Evolutionary conservation across 352 stramenopile genomes (phyloP), one percentile per base, ranked within the genome.

Genomic region (Phytophthora litchii): DNA sequence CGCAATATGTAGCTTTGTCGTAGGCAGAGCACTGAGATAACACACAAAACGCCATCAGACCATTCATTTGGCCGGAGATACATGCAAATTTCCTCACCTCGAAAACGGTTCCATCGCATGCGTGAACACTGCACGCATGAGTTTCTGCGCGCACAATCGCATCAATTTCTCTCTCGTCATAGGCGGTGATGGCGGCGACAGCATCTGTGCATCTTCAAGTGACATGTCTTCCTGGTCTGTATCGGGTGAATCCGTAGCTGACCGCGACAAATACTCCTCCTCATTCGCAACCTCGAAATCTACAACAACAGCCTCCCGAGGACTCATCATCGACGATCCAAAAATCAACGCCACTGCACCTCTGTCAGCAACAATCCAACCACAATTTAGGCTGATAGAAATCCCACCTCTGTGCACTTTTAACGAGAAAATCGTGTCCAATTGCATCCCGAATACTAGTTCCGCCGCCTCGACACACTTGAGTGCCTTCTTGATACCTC

Each of bases 121-220:
- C 3, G 60, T 55, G 11, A 87, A 70, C 5, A 91, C 45, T 29
- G 54, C 55, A 43, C 79, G 79, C 23, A 91, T 70, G 48, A 87
- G 67, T 49, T 91, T 91, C 54, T 91, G 79, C 3, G 69, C 57
- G n/a, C 79, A 89, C 20, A 91, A 54, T 0, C 54, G 67, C 21
- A 64, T 40, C 21, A 81, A 16, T 47, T 77, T 79, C 32, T 76
- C 63, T 47, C 55, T 76, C 4, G 58, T 14, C 49, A 67, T 60
- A 4, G 35, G 31, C 16, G 46, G 51, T 5, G 56, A 58, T 32
- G 45, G 19, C 6, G 25, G 31, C 6, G 19, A 45, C 14, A 41
- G 6, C 17, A 19, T 47, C 29, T 54, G 16, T 1, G 32, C 60
- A 36, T 64, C 44, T 4, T 69, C 51, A 13, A 67, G 14, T 17